These are phyloP conservation scores for Fusarium nematophilum DNA, from an alignment of 2,329 filamentous ascomycete genomes.

Conservation along the genomic window DNA sequence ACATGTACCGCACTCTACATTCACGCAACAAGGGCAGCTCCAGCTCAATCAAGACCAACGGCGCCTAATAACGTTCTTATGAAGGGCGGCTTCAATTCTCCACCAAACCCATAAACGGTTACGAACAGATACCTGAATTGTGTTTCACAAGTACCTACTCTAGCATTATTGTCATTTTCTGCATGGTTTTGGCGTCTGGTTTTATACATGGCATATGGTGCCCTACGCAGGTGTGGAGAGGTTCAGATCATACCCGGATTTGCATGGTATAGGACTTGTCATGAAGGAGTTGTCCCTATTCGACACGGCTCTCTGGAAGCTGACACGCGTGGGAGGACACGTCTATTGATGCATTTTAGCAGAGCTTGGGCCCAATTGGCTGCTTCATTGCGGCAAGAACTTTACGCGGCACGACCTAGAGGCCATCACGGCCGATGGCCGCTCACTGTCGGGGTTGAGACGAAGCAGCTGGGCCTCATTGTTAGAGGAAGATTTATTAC, in stretches of 20 bases:
- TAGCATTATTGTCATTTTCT: constrained; percentile 37
- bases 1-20: constrained; percentile 57
- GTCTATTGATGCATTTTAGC: constrained; percentile 30
- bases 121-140: constrained; percentile 34
- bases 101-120: constrained; percentile 9
- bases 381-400: constrained; percentile 18
- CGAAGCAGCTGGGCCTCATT: constrained; percentile 22
- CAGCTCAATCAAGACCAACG: constrained; percentile 47
- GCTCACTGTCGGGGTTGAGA: constrained; percentile 8
- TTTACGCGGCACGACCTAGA: constrained; percentile 17
- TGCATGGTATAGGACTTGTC: constrained; percentile 45
- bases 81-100: constrained; percentile 2
- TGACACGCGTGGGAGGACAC: constrained; percentile 19
- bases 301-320: constrained; percentile 23
- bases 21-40: constrained; percentile 48
- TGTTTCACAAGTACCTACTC: constrained; percentile 33
- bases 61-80: constrained; percentile 39
- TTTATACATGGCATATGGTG: constrained; percentile 40
- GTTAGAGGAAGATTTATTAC: constrained; percentile 37
- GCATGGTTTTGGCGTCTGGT: constrained; percentile 47
- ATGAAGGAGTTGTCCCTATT: constrained; percentile 38
- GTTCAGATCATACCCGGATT: constrained; percentile 43
- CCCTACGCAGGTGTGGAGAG: constrained; percentile 31
- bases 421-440: constrained; percentile 2
- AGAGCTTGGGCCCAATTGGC: constrained; percentile 10